Conservation (phyloP, 805 yeast species). For the Candida gorgasii region DNA sequence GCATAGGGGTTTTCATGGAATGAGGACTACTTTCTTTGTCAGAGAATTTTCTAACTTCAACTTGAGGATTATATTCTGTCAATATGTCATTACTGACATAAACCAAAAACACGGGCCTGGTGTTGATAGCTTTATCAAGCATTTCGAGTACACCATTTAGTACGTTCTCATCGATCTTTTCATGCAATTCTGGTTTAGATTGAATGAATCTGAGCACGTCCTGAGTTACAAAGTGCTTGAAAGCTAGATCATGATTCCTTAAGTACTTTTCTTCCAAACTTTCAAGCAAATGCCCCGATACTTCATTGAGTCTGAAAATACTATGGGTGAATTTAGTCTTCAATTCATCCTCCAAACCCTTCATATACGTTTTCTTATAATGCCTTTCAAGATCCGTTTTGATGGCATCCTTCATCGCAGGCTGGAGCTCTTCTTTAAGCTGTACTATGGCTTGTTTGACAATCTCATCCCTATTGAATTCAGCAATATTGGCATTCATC, state of each 20-base stretch:
- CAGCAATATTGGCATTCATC: not conserved
- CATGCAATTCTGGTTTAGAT: not conserved
- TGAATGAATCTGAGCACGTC: conserved; percentile 15
- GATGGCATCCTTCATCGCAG: conserved; percentile 12
- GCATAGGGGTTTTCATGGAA: not conserved
- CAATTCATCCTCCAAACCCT: conserved; percentile 10
- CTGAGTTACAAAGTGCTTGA: conserved; percentile 16
- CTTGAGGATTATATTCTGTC: not conserved
- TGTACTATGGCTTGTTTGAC: conserved; percentile 12
- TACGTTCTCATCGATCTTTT: conserved; percentile 2
- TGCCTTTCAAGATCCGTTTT: conserved; percentile 7
- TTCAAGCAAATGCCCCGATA: conserved; percentile 16
- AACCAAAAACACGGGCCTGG: not conserved
- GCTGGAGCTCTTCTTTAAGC: conserved; percentile 13
- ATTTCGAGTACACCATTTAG: conserved; percentile 2
- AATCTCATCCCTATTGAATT: conserved; percentile 7
- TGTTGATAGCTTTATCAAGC: not conserved
- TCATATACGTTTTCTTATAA: conserved; percentile 1
- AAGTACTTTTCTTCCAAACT: conserved; percentile 17
- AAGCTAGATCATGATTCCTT: conserved; percentile 8
- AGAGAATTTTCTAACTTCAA: too few species aligned
- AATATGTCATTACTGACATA: not conserved
- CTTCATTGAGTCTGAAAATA: conserved; percentile 14
- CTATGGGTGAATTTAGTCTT: conserved; percentile 15
- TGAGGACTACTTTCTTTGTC: too few species aligned